These are phyloP conservation scores for Blastobotrys arbuscula DNA, from an alignment of 1,139 yeast species.

Conservation along the genomic window DNA sequence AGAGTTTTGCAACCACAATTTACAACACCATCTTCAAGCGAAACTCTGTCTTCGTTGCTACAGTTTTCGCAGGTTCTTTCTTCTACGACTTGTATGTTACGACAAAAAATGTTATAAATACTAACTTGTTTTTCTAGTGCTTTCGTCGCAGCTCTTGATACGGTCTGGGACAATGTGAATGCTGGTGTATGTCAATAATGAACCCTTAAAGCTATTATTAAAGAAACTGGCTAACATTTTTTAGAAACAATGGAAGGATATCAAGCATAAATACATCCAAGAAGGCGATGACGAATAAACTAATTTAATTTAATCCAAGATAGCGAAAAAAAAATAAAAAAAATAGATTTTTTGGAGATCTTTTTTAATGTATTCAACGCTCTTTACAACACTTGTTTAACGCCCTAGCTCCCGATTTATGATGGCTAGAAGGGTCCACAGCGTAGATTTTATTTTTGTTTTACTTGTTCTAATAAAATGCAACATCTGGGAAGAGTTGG, in stretches of 20 bases:
- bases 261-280: constrained; percentile 52
- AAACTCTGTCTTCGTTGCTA: constrained; percentile 84
- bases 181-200: constrained; percentile 47
- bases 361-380: no score
- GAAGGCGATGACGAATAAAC: constrained; percentile 32
- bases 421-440: no score
- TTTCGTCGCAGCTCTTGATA: constrained; percentile 73
- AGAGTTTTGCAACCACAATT: constrained; percentile 47
- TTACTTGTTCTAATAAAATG: no score
- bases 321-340: no score
- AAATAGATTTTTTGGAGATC: no score
- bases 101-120: background rate
- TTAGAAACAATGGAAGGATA: constrained; percentile 90
- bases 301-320: background rate
- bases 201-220: background rate
- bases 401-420: no score
- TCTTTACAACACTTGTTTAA: no score
- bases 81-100: constrained; percentile 64
- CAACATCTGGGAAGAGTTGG: no score
- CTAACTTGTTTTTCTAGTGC: constrained; percentile 32
- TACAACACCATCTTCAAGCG: constrained; percentile 81
- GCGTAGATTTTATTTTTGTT: no score
- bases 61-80: constrained; percentile 82
- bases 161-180: constrained; percentile 84
- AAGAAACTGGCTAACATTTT: constrained; percentile 11